A percentile compares a stretch with the other conserved stretches of the same genome.
These are phyloP conservation scores for Begonia loranthoides DNA, from an alignment of 306 rosid genomes.

Conservation along the genomic window DNA sequence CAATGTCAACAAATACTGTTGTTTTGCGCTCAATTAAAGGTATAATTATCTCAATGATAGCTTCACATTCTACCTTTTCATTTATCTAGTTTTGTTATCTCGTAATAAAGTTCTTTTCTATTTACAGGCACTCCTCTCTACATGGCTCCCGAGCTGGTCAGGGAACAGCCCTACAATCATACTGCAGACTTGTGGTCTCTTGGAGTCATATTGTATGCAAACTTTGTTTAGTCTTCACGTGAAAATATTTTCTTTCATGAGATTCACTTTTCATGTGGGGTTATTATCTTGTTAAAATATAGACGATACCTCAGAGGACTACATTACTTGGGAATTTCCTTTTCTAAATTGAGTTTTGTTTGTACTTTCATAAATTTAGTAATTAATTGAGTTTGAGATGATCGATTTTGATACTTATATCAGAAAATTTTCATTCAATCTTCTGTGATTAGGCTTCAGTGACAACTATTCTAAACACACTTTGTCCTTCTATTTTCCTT, in stretches of 20 bases:
- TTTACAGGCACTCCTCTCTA: conserved; percentile 85
- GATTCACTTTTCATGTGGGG: conserved; percentile 5
- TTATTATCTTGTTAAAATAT: background rate
- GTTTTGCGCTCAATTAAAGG: conserved; percentile 97
- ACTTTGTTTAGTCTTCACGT: conserved; percentile 7
- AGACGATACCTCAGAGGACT: no score
- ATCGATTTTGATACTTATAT: background rate
- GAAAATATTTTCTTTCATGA: no score
- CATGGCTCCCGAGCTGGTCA: conserved; percentile 98
- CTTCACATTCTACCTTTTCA: conserved; percentile 5
- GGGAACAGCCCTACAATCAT: conserved; percentile 95
- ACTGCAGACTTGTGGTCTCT: conserved; percentile 98
- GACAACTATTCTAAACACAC: background rate
- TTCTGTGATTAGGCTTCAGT: background rate
- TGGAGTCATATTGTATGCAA: conserved; percentile 82
- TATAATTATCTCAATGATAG: conserved; percentile 19
- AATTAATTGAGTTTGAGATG: background rate
- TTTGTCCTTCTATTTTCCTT: background rate
- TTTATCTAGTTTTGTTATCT: background rate
- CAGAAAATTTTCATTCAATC: background rate
- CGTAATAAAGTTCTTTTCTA: background rate
- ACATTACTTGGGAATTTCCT: no score
- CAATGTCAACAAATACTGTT: conserved; percentile 96
- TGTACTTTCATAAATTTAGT: background rate
- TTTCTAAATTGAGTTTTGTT: no score